phyloP scores from a whole-genome alignment of 805 yeast genomes.

The Metschnikowia kofuensis region DNA sequence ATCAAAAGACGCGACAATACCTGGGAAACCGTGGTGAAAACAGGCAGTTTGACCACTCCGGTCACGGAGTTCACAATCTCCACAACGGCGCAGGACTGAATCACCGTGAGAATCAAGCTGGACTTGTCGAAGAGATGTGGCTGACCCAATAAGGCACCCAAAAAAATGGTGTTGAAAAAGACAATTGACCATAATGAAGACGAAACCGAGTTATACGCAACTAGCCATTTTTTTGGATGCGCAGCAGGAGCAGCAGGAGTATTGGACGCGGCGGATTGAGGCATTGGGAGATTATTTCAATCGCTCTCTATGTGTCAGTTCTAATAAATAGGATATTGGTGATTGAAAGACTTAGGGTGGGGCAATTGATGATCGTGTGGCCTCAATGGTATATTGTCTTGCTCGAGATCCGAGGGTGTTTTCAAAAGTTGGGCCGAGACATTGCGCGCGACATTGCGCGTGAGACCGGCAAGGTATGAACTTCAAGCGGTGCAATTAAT shows the following conservation, averaged over 20 bases:
- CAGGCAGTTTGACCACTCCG: slow-evolving; percentile 83
- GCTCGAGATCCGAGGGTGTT: no score
- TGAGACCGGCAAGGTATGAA: background rate
- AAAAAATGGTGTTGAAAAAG: slow-evolving; percentile 37
- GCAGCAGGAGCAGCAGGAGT: background rate
- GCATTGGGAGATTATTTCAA: no score
- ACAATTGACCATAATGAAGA: slow-evolving; percentile 42
- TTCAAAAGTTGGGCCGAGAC: background rate
- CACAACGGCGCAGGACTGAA: slow-evolving; percentile 77
- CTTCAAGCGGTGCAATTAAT: no score
- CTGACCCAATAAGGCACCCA: slow-evolving; percentile 48
- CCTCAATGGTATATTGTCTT: no score
- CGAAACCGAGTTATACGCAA: slow-evolving; percentile 42
- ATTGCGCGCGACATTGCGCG: background rate
- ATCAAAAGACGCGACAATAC: slow-evolving; percentile 81
- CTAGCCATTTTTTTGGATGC: slow-evolving; percentile 35
- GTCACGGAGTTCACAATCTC: slow-evolving; percentile 76
- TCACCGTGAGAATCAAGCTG: slow-evolving; percentile 51
- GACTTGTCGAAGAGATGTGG: slow-evolving; percentile 64
- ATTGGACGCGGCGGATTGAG: no score
- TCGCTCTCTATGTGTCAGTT: no score
- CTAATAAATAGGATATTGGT: no score
- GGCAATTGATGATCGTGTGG: no score
- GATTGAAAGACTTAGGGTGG: no score
- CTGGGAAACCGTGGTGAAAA: slow-evolving; percentile 81